Base-by-base conservation (phyloP, 257 asterid species). In the Orobanche coerulescens region DNA sequence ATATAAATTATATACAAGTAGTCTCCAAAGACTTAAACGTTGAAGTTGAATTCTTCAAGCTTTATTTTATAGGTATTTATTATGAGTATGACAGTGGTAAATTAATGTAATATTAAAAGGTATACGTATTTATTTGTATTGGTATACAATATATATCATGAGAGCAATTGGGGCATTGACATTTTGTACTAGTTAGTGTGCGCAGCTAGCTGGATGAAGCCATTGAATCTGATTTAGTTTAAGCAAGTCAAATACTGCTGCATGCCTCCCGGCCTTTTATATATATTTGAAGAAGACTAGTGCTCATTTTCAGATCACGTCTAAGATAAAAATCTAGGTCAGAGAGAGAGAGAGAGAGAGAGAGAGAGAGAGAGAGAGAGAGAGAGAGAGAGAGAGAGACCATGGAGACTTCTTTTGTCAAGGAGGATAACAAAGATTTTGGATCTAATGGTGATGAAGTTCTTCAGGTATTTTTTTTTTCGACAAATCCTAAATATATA, bases 41-140 rank as follows among this genome's bases (percentile, higher is more conserved):
- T 90, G 97, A 90, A 85, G 94, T 85, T 85, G 90, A 84, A 81
- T 73, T 87, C 79, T 82, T 79, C 81, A 75, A 73, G 81, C 51
- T 67, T 48, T 37, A 64, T 59, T 67, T 60, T 47, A 70, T 25
- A 54, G 65, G 58, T 58, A 64, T 61, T 61, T 50, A 65, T 61
- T 50, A 65, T 67, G 75, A 66, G 68, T 49, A 62, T 63, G 76
- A 78, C 70, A 69, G 71, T 74, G 71, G n/a, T n/a, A n/a, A n/a
- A n/a, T n/a, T n/a, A 68, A 62, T 11, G 14, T 7, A 15, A 49
- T 57, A 28, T 55, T 51, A 47, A 47, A 47, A 22, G n/a, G 26
- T 16, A 25, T 66, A 55, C n/a, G n/a, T n/a, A n/a, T n/a, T n/a
- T 23, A 23, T 48, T 30, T 8, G 20, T 5, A 40, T 33, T 15